Evolutionary conservation across 306 rosid genomes (phyloP), one percentile per base, ranked within the genome.

Genomic region (Castanopsis chinensis): DNA sequence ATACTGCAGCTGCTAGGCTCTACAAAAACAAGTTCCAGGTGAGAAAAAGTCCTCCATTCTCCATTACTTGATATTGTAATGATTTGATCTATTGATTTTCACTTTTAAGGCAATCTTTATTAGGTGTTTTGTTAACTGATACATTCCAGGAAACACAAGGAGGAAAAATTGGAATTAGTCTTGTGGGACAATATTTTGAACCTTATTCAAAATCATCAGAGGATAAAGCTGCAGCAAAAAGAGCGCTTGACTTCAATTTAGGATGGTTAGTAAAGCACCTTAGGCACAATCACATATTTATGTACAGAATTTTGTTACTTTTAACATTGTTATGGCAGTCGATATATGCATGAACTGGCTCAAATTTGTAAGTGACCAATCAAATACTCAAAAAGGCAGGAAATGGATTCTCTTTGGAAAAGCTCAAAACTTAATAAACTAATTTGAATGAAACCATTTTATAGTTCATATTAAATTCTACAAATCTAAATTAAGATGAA

Each of bases 81-180:
- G 2, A 33, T 37, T 37, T 37, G 43, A 37, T 37, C 10, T 37
- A 37, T 37, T 6, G 10, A 37, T 1, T 54, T 7, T 20, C 21
- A 0, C 33, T 6, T 28, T 65, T 28, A 6, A 10, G 23, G 15
- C 52, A 0, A 45, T 45, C 52, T 45, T 45, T 45, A 10, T 45
- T 11, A 45, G 15, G 15, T 45, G 15, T 45, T 45, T 45, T 45
- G 52, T 45, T 45, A 11, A 45, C 52, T 45, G 13, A 11, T 45
- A 45, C 15, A 45, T 45, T 65, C 27, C 41, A 87, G 89, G 84
- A 58, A 59, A 49, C 32, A 45, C 89, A 88, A 83, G 69, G 81
- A 6, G 87, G 91, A 55, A 79, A 88, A 79, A 73, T 85, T 17
- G 91, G 91, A 70, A 5, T 88, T 3, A 81, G 55, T 28, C 33